phyloP scores from a whole-genome alignment of 1,284 basidiomycete genomes.

The Inonotus hispidus region DNA sequence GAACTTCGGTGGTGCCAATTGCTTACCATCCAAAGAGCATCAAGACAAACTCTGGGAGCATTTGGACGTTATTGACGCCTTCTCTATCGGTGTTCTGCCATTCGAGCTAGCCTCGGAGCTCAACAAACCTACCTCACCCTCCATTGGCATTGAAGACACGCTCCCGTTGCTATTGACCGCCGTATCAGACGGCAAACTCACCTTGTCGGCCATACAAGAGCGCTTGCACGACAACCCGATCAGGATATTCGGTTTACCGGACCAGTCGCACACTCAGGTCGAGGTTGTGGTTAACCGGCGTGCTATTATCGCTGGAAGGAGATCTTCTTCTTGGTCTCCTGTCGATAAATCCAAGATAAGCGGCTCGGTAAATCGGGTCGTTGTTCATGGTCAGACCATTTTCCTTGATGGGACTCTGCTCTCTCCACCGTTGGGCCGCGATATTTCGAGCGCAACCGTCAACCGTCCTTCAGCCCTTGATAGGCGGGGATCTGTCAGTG shows the following conservation, averaged over 20 bases:
- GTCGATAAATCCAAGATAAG: constrained; percentile 60
- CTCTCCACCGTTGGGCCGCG: constrained; percentile 61
- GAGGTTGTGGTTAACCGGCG: constrained; percentile 89
- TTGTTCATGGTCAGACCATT: constrained; percentile 87
- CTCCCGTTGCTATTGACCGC: constrained; percentile 87
- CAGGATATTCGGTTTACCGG: constrained; percentile 86
- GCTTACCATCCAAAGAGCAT: constrained; percentile 75
- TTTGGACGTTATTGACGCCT: constrained; percentile 82
- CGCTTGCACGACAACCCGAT: constrained; percentile 91
- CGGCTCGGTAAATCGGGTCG: constrained; percentile 87
- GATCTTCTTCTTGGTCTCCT: constrained; percentile 75
- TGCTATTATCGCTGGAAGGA: constrained; percentile 48
- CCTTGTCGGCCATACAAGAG: constrained; percentile 76
- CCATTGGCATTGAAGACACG: constrained; percentile 85
- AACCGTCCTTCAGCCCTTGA: constrained; percentile 39
- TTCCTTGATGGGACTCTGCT: constrained; percentile 87
- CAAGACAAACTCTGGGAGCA: constrained; percentile 88
- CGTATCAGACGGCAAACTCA: constrained; percentile 75
- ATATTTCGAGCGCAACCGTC: constrained; percentile 70
- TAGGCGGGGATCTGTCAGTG: constrained; percentile 29
- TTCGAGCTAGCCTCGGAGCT: constrained; percentile 72
- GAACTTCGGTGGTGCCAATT: constrained; percentile 61
- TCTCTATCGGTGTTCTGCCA: constrained; percentile 86
- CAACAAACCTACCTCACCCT: constrained; percentile 59
- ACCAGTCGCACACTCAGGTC: constrained; percentile 83